Conservation (phyloP, 495 filamentous ascomycete species). For the Podospora fimiseda region DNA sequence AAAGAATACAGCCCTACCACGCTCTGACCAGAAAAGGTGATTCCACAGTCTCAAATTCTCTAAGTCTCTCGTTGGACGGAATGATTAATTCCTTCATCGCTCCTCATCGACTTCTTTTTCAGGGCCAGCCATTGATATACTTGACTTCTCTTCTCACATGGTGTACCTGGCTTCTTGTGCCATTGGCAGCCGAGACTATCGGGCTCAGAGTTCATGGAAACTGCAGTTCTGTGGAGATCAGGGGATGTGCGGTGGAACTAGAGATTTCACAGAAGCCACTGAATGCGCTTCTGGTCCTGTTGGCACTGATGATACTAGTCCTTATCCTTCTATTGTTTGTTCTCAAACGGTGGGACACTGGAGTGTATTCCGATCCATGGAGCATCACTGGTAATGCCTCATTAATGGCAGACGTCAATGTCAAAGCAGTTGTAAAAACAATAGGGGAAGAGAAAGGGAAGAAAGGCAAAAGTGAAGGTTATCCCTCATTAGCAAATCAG, state of each 20-base stretch:
- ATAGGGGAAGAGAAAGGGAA: too few relatives aligned
- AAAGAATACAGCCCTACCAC: slow-evolving; percentile 33
- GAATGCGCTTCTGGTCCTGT: slow-evolving; percentile 17
- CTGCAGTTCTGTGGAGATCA: slow-evolving; percentile 18
- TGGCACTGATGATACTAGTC: slow-evolving; percentile 24
- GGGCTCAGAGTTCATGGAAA: slow-evolving; percentile 26
- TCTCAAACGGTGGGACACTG: slow-evolving; percentile 26
- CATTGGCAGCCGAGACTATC: slow-evolving; percentile 29
- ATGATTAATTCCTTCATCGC: too few relatives aligned
- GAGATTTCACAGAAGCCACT: slow-evolving; percentile 27
- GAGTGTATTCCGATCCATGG: slow-evolving; percentile 36
- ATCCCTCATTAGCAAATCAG: too few relatives aligned
- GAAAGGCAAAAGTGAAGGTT: too few relatives aligned
- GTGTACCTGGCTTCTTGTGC: slow-evolving; percentile 25
- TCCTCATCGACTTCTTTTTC: slow-evolving; percentile 12
- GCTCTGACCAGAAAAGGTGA: slow-evolving; percentile 24
- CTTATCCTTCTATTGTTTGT: slow-evolving; percentile 20
- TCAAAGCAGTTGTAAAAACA: too few relatives aligned
- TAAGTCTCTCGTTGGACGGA: slow-evolving; percentile 25
- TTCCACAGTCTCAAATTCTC: slow-evolving; percentile 20
- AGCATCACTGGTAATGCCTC: slow-evolving; percentile 33
- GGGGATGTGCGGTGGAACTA: slow-evolving; percentile 31
- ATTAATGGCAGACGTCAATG: too few relatives aligned
- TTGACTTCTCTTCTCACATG: slow-evolving; percentile 24
- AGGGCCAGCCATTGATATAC: slow-evolving; percentile 25